Evolutionary conservation across 495 filamentous ascomycete genomes (phyloP).

Genomic region (Hypomontagnella monticulosa): DNA sequence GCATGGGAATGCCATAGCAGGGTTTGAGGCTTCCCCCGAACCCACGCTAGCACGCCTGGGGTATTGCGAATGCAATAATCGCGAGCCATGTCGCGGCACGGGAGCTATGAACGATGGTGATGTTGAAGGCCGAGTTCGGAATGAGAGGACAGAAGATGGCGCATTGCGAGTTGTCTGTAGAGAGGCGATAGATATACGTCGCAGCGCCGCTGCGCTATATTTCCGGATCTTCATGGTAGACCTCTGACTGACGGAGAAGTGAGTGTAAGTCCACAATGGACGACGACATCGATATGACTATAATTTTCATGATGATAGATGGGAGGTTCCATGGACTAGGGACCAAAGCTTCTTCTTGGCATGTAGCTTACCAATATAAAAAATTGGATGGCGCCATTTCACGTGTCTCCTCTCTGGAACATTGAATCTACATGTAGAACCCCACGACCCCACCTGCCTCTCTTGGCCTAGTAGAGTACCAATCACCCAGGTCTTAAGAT

Average conservation of each 20-base stretch:
- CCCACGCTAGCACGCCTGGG: slow-evolving; percentile 39
- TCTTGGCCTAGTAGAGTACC: too few relatives aligned
- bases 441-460: too few relatives aligned
- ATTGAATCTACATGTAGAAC: not conserved
- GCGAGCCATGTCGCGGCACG: slow-evolving; percentile 25
- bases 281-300: slow-evolving; percentile 1
- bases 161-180: slow-evolving; percentile 15
- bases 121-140: slow-evolving; percentile 32
- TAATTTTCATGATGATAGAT: slow-evolving; percentile 17
- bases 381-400: slow-evolving; percentile 6
- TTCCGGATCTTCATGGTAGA: slow-evolving; percentile 27
- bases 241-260: not conserved
- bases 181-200: slow-evolving; percentile 28
- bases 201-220: slow-evolving; percentile 27
- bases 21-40: slow-evolving; percentile 72
- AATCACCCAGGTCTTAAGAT: too few relatives aligned
- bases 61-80: slow-evolving; percentile 47
- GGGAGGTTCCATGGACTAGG: slow-evolving; percentile 5
- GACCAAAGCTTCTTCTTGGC: slow-evolving; percentile 2
- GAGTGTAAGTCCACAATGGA: slow-evolving; percentile 7
- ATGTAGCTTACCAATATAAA: not conserved
- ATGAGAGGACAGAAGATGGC: slow-evolving; percentile 3
- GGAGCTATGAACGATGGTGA: slow-evolving; percentile 2
- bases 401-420: not conserved
- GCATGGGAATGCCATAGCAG: slow-evolving; percentile 93